Evolutionary conservation across 768 basidiomycete genomes (phyloP), one percentile per base, ranked within the genome.

Genomic region (Leucocoprinus sp.): DNA sequence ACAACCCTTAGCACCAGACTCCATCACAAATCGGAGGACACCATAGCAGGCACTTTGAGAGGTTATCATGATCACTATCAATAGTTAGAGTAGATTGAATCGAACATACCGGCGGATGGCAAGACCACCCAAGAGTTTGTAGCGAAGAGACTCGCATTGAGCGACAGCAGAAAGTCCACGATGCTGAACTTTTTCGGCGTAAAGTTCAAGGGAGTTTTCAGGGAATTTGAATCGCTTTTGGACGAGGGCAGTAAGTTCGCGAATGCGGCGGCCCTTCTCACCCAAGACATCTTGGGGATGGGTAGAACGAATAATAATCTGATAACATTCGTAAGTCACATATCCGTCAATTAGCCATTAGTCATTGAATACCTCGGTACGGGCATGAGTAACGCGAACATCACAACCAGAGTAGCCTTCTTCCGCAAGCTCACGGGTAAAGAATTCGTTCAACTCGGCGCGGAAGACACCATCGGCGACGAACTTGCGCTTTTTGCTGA

Each of bases 351-450:
- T 43, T 31, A 35, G 34, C 3, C 35, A 22, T 18, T 5, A 31
- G 43, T 23, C n/a, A n/a, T 43, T 39, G 36, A 12, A 48, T 62
- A 90, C 89, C 75, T 99, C 96, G 57, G 96, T 99, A 61, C 95
- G 88, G 52, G 95, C 93, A 66, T 98, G 95, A 55, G 96, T 97
- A 52, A 97, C 93, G 61, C 96, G 92, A 66, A 99, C 96, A 70
- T 99, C 96, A 68, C 96, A 99, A 45, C 96, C 96, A 70, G 96
- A 98, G 80, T 98, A 99, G 57, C 95, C 95, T 70, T 99, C 96
- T 70, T 93, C 93, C 44, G 96, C 89, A 59, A 98, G 88, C 70
- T 98, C 95, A 57, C 93, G 84, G 50, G 82, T 90, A 69, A 98
- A 96, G 79, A 99, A 98, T 70, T 99, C 96, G 64, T 91, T 91